Base-by-base conservation (phyloP, 164 flowering plant species). In the Annona squamosa region DNA sequence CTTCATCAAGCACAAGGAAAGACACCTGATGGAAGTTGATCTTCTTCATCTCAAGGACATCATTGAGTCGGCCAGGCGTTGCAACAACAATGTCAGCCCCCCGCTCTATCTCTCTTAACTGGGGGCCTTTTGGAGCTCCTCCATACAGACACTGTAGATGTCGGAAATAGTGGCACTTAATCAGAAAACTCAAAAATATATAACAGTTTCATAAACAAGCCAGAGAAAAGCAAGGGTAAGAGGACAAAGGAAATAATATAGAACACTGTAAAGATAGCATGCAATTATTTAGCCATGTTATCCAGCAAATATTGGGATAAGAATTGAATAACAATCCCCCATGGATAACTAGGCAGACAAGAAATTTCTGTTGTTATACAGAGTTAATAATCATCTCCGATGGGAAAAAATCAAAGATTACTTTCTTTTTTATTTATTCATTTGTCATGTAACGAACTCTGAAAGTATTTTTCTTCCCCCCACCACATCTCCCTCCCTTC, bases 61-160 rank as follows among this genome's bases (percentile, higher is more conserved):
- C 98, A 86, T 94, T 94, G 10, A 94, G 90, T 63, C 98, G 91
- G 41, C 98, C 98, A 80, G 98, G 98, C 45, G 98, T 94, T 67
- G 98, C 97, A 67, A 94, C 97, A 71, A 94, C 91, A 80, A 94
- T 87, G 74, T 92, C 98, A 19, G 87, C 91, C 63, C 98, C 98
- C 16, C 88, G 85, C n/a, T 90, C 96, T 64, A 91, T 79, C 68
- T 92, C 97, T 77, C 83, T 87, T 66, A 94, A 75, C 73, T 94
- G 98, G 64, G 87, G 88, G 10, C 86, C 92, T 79, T 89, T 94
- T 52, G 96, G 90, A 45, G 97, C 97, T 75, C 98, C 97, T 78
- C 98, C 98, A 83, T 92, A 92, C 82, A 94, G 82, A 82, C 98
- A 94, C 98, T 94, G 68, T 77, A 71, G 69, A 47, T 62, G 67